A percentile compares a stretch with the other conserved stretches of the same genome.
Evolutionary conservation across 2,329 filamentous ascomycete genomes (phyloP).

Genomic region (Aspergillus carbonarius): DNA sequence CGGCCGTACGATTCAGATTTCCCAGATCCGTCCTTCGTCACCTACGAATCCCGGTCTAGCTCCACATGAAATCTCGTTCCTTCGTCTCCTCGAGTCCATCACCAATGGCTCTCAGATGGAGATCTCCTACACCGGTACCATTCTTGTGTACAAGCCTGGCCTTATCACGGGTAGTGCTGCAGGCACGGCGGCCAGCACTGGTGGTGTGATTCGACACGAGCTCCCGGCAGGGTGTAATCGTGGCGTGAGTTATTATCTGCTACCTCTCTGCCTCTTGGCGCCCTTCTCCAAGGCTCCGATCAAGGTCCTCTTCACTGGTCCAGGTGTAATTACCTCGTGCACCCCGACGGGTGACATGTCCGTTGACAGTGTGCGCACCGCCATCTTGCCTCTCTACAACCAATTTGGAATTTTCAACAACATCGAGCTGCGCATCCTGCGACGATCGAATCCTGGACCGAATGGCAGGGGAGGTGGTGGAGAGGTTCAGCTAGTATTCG

Average conservation of each 20-base stretch:
- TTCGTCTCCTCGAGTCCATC: slow-evolving; percentile 88
- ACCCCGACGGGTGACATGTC: slow-evolving; percentile 84
- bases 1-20: slow-evolving; percentile 84
- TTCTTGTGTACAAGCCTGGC: slow-evolving; percentile 86
- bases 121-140: slow-evolving; percentile 94
- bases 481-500: slow-evolving; percentile 89
- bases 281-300: slow-evolving; percentile 91
- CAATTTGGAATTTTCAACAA: slow-evolving; percentile 85
- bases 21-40: slow-evolving; percentile 85
- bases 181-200: slow-evolving; percentile 65
- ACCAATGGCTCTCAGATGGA: slow-evolving; percentile 95
- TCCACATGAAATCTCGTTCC: slow-evolving; percentile 90
- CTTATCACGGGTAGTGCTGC: slow-evolving; percentile 83
- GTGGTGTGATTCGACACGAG: slow-evolving; percentile 77
- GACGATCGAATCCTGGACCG: slow-evolving; percentile 72
- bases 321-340: slow-evolving; percentile 86
- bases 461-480: slow-evolving; percentile 80
- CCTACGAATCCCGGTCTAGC: slow-evolving; percentile 85
- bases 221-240: slow-evolving; percentile 74
- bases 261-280: slow-evolving; percentile 84
- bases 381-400: slow-evolving; percentile 83
- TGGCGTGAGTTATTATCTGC: slow-evolving; percentile 86
- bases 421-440: slow-evolving; percentile 81
- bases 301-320: slow-evolving; percentile 85
- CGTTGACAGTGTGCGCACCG: slow-evolving; percentile 89